Base-by-base conservation (phyloP, 2,329 filamentous ascomycete species). In the Microdochium bolleyi region DNA sequence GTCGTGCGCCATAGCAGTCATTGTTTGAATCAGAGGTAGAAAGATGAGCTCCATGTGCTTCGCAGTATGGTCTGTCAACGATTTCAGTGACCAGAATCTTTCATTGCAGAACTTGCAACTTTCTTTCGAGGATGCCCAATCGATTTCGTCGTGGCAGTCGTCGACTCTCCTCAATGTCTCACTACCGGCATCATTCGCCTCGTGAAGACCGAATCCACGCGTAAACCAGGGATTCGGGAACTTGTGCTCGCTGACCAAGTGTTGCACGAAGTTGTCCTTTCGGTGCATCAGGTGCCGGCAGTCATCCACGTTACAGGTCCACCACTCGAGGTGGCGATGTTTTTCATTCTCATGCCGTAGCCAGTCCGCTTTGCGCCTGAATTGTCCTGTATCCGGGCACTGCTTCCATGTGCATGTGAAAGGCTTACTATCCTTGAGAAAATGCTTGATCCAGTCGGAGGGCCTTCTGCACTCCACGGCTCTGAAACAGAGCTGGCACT, bases 301-400 rank as follows among this genome's bases (percentile, higher is more conserved):
- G 57, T 92, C 90, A 4, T 85, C 80, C 21, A 91, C 80, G 55
- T 88, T 84, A 64, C 92, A 96, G 5, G 80, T 84, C 91, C 91
- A 96, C 84, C 89, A 94, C 63, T 96, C 91, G 2, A 95, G 74
- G 57, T 95, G 89, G 24, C 92, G 82, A 65, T 96, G 92, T 24
- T 88, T 84, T 69, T 96, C 92, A 60, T 92, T 95, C 65, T 96
- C 92, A 62, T 96, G 92, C 27, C 92, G 82, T 22, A 96, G 90
- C 92, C 92, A 96, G 65, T 96, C 92, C 14, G 92, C 92, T 70
- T 96, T 96, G 49, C 91, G 83, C 70, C 96, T 96, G 75, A 96
- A 96, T 32, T 89, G 91, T 68, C 95, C 95, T 19, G 88, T 84
- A 49, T 95, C n/a, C n/a, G n/a, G n/a, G 64, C 92, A 96, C 50